phyloP scores from a whole-genome alignment of 2,329 filamentous ascomycete species.

The Monosporascus ibericus region DNA sequence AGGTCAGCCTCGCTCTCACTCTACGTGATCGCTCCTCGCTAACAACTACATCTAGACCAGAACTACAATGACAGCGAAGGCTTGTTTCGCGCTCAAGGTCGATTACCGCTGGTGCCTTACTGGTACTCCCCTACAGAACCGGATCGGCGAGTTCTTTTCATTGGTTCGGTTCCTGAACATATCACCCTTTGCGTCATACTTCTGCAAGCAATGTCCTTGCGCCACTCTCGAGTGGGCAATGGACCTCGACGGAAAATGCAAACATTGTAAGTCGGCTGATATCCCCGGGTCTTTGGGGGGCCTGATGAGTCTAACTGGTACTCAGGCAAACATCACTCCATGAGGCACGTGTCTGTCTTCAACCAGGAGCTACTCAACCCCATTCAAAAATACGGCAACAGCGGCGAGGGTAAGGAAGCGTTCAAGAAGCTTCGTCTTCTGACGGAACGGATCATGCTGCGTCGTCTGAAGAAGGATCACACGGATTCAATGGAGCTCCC shows the following conservation, averaged over 20 bases:
- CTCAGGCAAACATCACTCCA: conserved; percentile 22
- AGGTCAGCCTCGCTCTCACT: conserved; percentile 35
- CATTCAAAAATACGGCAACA: conserved; percentile 57
- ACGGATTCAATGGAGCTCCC: conserved; percentile 94
- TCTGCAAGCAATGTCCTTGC: conserved; percentile 84
- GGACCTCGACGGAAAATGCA: conserved; percentile 65
- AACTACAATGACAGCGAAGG: conserved; percentile 86
- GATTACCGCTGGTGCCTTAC: conserved; percentile 93
- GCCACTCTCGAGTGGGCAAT: conserved; percentile 79
- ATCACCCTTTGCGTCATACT: conserved; percentile 83
- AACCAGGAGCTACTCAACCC: conserved; percentile 94
- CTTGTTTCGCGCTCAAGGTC: conserved; percentile 85
- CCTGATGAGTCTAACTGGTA: conserved; percentile 4
- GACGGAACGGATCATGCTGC: conserved; percentile 91
- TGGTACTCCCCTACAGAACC: conserved; percentile 92
- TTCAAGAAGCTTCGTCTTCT: conserved; percentile 80
- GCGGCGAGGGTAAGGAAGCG: conserved; percentile 58
- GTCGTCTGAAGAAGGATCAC: conserved; percentile 88
- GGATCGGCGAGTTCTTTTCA: conserved; percentile 96
- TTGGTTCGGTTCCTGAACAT: conserved; percentile 87
- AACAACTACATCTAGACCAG: conserved; percentile 47
- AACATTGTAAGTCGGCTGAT: conserved; percentile 52
- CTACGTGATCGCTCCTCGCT: conserved; percentile 15
- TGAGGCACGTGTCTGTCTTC: conserved; percentile 69
- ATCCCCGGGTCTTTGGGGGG: neutral